phyloP scores from a whole-genome alignment of 257 asterid genomes.

The Jaltomata sinuosa region DNA sequence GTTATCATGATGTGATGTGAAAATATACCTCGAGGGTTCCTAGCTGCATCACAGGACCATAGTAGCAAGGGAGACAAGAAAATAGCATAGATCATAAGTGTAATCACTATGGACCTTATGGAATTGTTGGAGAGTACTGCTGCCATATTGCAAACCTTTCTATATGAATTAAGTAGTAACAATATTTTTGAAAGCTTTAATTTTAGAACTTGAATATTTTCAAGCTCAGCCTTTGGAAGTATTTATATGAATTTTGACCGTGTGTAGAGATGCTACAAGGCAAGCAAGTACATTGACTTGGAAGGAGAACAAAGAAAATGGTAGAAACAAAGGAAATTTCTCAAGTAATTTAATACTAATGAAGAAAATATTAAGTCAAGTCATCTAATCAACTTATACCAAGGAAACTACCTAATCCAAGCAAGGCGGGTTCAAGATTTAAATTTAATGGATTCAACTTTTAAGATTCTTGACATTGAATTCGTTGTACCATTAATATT shows the following conservation, averaged over 20 bases:
- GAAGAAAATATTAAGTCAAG: background rate
- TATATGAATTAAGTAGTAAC: background rate
- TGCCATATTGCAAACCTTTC: background rate
- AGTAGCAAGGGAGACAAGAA: background rate
- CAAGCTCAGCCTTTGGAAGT: background rate
- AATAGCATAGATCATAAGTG: background rate
- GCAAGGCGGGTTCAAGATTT: background rate
- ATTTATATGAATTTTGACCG: background rate
- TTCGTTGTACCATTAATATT: too few species aligned
- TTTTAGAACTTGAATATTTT: background rate
- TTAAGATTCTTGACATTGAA: background rate
- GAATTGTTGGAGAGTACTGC: background rate
- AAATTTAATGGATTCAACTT: too few species aligned
- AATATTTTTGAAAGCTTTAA: background rate
- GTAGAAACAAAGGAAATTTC: background rate
- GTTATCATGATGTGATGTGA: too few species aligned
- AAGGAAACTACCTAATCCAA: background rate
- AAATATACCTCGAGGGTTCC: background rate
- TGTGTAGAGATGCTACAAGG: background rate
- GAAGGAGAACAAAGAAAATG: background rate
- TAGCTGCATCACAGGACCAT: background rate
- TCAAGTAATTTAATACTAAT: background rate
- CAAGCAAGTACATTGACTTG: background rate
- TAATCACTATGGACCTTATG: background rate
- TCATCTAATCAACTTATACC: background rate